Evolutionary conservation across 768 basidiomycete genomes (phyloP), one percentile per base, ranked within the genome.

Genomic region (button mushroom (Agaricus bisporus)): DNA sequence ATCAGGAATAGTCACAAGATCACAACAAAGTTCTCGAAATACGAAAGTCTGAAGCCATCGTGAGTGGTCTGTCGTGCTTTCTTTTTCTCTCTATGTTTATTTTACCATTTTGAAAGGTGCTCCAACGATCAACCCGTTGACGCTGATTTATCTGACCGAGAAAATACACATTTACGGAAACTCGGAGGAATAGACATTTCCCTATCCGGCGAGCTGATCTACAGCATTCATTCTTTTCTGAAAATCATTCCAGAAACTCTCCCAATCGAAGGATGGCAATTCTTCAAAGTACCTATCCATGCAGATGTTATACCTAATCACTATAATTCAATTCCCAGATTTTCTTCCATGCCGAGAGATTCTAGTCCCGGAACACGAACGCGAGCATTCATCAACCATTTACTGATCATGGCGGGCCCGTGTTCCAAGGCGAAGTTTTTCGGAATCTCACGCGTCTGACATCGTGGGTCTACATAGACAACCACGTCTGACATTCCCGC

Each of bases 141-240:
- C 11, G 66, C 64, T 12, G 62, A 67, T 44, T 41, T 41, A 29
- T 56, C 64, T 11, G 48, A 54, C 4, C 12, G 44, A 18, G 39
- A 59, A 6, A 63, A 63, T 12, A 56, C 64, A 3, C 54, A 58
- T 2, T 42, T 78, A 73, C 48, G 77, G 74, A 26, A 66, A 53
- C 44, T 57, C 5, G 62, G 62, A 8, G 53, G 53, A 7, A 54
- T 44, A 4, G 51, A 51, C 9, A 50, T 29, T 5, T 51, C 61
- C 25, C 49, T 60, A 37, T 42, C 51, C 6, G 51, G 61, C 59
- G 44, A 20, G 59, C 48, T 28, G 4, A 12, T 17, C 1, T 37
- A 17, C 17, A 7, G 37, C 17, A 14, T 39, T 17, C 38, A 32
- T 32, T 32, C 11, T 11, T 26, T 14, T 12, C 15, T 38, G 20